Base-by-base conservation (phyloP, 495 filamentous ascomycete species). In the Chaetomium tenue region DNA sequence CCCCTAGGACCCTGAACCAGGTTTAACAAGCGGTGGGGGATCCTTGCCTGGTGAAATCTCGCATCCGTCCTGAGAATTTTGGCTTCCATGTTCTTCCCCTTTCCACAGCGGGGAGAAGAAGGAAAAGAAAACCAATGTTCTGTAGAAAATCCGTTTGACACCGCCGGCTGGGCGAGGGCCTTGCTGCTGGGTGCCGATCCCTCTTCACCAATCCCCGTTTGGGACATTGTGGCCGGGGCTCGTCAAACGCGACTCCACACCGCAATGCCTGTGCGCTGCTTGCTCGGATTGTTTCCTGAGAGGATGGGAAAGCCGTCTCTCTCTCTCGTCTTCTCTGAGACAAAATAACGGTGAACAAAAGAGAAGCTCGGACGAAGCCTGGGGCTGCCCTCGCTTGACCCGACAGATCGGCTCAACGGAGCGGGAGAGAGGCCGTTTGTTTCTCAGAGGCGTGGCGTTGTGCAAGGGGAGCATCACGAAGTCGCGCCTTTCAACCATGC, bases 111-210 rank as follows among this genome's bases (percentile, higher is more conserved):
- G 28, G 33, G 33, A 37, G 33, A 50, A 6, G 6, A 50, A 20
- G n/a, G 6, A 50, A 20, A 50, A 50, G 44, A 7, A 50, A 50
- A 20, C 20, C 46, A n/a, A 2, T 20, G 18, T 23, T 50, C 20
- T 50, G 46, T 3, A 50, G 20, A 20, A 23, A 22, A 50, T 58
- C 22, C n/a, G 40, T 28, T 26, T 58, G 5, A 12, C 33, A 18
- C 33, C 42, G 54, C 56, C 58, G 58, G 58, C 30, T 50, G 8
- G 44, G 42, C 44, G 42, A 26, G 44, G 42, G 42, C 16, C 58
- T 22, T 30, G 54, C 54, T 57, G 54, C 54, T n/a, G 12, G 33
- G 33, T 18, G 58, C 58, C 44, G 58, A 60, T 60, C 58, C 42
- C 40, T 50, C n/a, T 40, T 50, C 26, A 22, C 26, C 3, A 48